A percentile compares a stretch with the other conserved stretches of the same genome.
Conservation (phyloP, 2,329 filamentous ascomycete species). For the Cytospora paraplurivora region DNA sequence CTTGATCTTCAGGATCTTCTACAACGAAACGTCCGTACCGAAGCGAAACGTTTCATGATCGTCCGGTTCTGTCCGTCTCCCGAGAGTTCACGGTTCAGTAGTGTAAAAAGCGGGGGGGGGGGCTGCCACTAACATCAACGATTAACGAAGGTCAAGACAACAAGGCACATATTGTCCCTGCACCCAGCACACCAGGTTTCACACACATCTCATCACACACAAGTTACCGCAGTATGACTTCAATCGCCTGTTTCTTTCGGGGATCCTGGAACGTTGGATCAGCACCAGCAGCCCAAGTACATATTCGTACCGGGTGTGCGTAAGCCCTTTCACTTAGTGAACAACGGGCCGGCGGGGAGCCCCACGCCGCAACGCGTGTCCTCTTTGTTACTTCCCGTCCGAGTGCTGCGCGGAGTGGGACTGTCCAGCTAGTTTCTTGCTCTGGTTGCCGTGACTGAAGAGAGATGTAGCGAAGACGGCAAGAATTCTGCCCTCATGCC, state of each 20-base stretch:
- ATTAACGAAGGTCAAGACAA: too few relatives aligned
- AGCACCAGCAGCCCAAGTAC: slow-evolving; percentile 4
- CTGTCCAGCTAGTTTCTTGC: too few relatives aligned
- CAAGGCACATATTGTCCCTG: too few relatives aligned
- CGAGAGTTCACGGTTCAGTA: too few relatives aligned
- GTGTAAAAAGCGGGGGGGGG: not conserved
- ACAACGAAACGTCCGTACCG: too few relatives aligned
- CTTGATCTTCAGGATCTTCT: not conserved
- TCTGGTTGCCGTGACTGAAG: not conserved
- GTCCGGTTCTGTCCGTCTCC: slow-evolving; percentile 7
- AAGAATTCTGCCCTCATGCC: not conserved
- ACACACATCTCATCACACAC: too few relatives aligned
- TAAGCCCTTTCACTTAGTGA: too few relatives aligned
- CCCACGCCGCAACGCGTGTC: not conserved
- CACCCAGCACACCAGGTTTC: too few relatives aligned
- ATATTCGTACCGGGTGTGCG: too few relatives aligned
- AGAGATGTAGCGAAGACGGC: not conserved
- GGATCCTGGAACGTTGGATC: slow-evolving; percentile 19
- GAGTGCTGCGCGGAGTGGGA: too few relatives aligned
- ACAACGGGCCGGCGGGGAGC: not conserved
- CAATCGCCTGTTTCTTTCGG: not conserved
- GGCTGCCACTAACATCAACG: not conserved
- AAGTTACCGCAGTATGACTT: not conserved
- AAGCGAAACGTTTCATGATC: slow-evolving; percentile 16
- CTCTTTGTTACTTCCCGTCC: not conserved